These are phyloP conservation scores for Pythium volutum DNA, from an alignment of 352 stramenopile genomes.

Conservation along the genomic window DNA sequence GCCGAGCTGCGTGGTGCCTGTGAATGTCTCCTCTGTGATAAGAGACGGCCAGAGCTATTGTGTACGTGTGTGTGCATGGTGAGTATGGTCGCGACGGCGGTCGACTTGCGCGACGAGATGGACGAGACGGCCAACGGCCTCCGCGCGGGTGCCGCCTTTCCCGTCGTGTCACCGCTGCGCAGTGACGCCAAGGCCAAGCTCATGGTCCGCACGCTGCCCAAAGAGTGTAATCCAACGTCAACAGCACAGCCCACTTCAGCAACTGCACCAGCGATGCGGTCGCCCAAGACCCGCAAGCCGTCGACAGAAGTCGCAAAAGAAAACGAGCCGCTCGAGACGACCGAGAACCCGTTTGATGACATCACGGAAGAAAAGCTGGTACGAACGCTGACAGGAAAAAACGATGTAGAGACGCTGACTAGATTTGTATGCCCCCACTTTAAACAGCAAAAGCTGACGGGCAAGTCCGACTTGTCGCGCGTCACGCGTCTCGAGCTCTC, in stretches of 20 bases:
- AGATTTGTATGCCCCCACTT: not conserved
- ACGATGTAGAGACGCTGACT: not conserved
- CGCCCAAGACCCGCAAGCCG: slow-evolving; percentile 20
- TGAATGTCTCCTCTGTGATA: no score
- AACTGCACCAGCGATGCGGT: slow-evolving; percentile 21
- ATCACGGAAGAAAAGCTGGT: slow-evolving; percentile 78
- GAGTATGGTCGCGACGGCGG: slow-evolving; percentile 31
- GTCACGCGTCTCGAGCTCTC: slow-evolving; percentile 61
- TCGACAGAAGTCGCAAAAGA: not conserved
- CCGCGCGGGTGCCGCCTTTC: not conserved
- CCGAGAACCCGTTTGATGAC: slow-evolving; percentile 77
- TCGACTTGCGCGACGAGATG: slow-evolving; percentile 59
- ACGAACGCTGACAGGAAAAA: no score
- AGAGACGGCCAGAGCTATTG: no score
- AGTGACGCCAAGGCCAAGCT: slow-evolving; percentile 49
- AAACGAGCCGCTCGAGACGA: slow-evolving; percentile 14
- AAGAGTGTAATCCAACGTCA: slow-evolving; percentile 70
- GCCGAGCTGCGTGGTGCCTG: no score
- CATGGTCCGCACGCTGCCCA: slow-evolving; percentile 66
- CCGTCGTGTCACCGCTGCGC: not conserved
- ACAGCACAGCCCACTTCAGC: slow-evolving; percentile 8
- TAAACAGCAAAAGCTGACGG: slow-evolving; percentile 53
- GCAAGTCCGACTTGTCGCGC: slow-evolving; percentile 50
- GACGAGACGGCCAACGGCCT: no score
- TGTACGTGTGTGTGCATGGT: slow-evolving; percentile 22